Conservation (phyloP, 164 flowering plant species). For the Saururus chinensis region DNA sequence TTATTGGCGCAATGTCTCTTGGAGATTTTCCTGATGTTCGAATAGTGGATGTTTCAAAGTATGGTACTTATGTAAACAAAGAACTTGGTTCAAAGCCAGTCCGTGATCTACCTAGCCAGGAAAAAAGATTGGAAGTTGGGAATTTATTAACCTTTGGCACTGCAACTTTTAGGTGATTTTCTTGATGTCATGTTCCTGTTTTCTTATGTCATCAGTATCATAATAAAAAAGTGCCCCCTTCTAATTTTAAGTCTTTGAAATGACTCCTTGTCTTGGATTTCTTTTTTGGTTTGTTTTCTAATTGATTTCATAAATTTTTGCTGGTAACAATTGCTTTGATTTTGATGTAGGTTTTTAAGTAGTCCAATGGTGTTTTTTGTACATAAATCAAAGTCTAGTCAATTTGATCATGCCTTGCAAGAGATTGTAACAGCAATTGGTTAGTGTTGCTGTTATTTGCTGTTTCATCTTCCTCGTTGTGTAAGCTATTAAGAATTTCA, state of each 20-base stretch:
- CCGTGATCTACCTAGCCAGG: conserved; percentile 51
- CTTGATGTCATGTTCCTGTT: not conserved
- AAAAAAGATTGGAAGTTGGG: conserved; percentile 47
- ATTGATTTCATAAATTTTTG: not conserved
- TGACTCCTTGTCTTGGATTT: not conserved
- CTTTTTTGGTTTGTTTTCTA: not conserved
- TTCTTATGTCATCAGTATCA: not conserved
- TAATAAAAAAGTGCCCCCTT: not conserved
- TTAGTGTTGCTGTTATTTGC: conserved; percentile 17
- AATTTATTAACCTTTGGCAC: conserved; percentile 67
- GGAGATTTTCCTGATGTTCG: conserved; percentile 28
- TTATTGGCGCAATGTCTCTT: conserved; percentile 48
- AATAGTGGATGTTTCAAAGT: conserved; percentile 69
- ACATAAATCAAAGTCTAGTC: conserved; percentile 20
- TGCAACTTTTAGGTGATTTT: conserved; percentile 58
- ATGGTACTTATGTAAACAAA: conserved; percentile 64
- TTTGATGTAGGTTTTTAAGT: conserved; percentile 53
- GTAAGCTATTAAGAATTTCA: not conserved
- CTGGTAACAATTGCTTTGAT: not conserved
- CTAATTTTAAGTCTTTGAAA: not conserved
- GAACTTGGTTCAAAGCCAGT: conserved; percentile 31
- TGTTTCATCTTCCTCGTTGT: not conserved
- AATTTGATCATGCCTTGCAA: conserved; percentile 23
- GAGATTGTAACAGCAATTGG: conserved; percentile 56
- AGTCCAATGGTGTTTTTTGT: conserved; percentile 43